These are phyloP conservation scores for Actinidia chinensis DNA, from an alignment of 179 eudicot species.

Conservation along the genomic window DNA sequence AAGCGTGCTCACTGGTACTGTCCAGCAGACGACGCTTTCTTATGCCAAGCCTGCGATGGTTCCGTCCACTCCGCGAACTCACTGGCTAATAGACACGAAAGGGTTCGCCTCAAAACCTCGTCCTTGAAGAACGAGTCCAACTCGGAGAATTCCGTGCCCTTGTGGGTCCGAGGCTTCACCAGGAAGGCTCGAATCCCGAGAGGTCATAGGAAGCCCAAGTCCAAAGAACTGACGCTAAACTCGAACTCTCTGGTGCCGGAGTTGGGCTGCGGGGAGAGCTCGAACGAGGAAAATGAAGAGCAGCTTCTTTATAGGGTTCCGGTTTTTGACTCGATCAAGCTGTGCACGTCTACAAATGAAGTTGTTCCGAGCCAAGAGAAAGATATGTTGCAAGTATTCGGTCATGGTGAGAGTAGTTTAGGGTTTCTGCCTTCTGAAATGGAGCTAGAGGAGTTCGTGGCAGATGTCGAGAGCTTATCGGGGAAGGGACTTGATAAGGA, in stretches of 20 bases:
- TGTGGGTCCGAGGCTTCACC: constrained; percentile 57
- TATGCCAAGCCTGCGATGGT: constrained; percentile 60
- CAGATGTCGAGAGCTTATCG: constrained; percentile 55
- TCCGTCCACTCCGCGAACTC: constrained; percentile 63
- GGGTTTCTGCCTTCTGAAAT: constrained; percentile 38
- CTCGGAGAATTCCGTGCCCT: constrained; percentile 21
- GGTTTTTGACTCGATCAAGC: constrained; percentile 24
- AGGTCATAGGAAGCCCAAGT: not conserved
- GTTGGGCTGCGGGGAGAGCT: constrained; percentile 21
- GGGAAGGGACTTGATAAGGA: constrained; percentile 79
- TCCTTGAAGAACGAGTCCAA: constrained; percentile 21
- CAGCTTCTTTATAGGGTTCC: constrained; percentile 55
- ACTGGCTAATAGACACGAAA: constrained; percentile 55
- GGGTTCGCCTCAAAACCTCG: constrained; percentile 49
- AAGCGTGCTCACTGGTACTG: constrained; percentile 66
- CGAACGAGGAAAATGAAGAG: constrained; percentile 44
- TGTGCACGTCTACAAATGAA: no score
- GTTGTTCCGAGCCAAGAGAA: not conserved
- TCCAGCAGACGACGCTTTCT: constrained; percentile 66
- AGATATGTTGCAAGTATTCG: not conserved
- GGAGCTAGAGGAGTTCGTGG: constrained; percentile 57
- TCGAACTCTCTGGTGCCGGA: constrained; percentile 49
- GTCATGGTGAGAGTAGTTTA: constrained; percentile 17
- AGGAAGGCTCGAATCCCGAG: constrained; percentile 58
- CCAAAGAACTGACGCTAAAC: not conserved